phyloP scores from a whole-genome alignment of 2,329 filamentous ascomycete genomes.

The Microdochium bolleyi region DNA sequence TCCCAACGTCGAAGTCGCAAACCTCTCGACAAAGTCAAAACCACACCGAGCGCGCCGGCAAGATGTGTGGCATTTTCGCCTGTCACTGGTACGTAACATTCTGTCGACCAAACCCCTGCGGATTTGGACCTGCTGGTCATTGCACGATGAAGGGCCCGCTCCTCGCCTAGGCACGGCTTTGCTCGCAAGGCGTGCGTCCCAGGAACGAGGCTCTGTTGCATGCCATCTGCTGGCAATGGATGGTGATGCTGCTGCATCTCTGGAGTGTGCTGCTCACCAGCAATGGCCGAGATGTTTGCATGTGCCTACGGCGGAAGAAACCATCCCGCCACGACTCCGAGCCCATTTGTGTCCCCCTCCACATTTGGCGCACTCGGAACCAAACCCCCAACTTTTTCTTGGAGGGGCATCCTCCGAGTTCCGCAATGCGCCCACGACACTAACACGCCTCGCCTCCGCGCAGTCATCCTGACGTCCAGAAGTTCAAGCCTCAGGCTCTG shows the following conservation, averaged over 20 bases:
- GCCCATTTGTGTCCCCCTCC: too few species aligned
- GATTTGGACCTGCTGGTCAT: constrained; percentile 1
- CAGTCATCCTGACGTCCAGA: constrained; percentile 86
- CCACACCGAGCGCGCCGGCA: constrained; percentile 25
- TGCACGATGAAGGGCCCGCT: not conserved
- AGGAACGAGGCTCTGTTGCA: not conserved
- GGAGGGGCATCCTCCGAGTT: not conserved
- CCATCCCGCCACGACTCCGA: too few species aligned
- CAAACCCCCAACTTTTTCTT: not conserved
- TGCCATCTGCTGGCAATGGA: too few species aligned
- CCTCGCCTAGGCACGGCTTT: not conserved
- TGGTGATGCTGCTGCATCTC: too few species aligned
- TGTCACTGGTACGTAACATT: constrained; percentile 68
- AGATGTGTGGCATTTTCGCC: constrained; percentile 95
- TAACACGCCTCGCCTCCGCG: constrained; percentile 10
- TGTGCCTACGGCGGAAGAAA: too few species aligned
- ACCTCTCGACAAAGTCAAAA: constrained; percentile 9
- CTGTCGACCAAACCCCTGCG: constrained; percentile 1
- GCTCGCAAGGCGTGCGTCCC: not conserved
- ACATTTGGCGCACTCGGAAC: not conserved
- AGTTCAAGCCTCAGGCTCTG: constrained; percentile 92
- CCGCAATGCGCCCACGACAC: not conserved
- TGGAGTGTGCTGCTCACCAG: too few species aligned
- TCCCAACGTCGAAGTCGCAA: constrained; percentile 2
- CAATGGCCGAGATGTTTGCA: too few species aligned